Base-by-base conservation (phyloP, 805 yeast genomes). In the Metschnikowia koreensis region DNA sequence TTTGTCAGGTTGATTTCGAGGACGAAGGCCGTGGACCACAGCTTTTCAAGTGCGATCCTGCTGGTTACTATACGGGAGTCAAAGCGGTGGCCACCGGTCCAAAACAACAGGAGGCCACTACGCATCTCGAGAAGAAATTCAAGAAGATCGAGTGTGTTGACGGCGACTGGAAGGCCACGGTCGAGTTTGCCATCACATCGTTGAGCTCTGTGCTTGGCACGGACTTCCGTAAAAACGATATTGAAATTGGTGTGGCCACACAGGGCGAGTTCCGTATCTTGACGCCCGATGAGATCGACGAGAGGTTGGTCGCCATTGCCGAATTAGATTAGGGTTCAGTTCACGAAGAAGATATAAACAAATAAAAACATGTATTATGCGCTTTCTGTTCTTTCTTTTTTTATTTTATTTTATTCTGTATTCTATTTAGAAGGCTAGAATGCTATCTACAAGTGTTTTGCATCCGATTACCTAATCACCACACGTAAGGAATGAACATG, bases 11-110 rank as follows among this genome's bases (percentile, higher is more conserved):
- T 51, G 77, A 73, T 49, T 62, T 65, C 38, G 77, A 73, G 52
- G 97, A 91, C 69, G 97, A 90, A 65, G 96, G 86, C 70, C 69
- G 75, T 48, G 99, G 98, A 1, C 97, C 99, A 28, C 83, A 84
- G 62, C 79, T 94, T 54, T 91, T 81, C 76, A 94, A 93, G 75
- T 85, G 94, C 59, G 99, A 94, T 71, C 99, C 99, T 15, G 98
- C 99, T 3, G 99, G 99, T 7, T 93, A 93, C 71, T 94, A 76
- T 66, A 85, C 89, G 50, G 94, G 96, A 29, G 89, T 88, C 57
- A 87, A 87, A 71, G 98, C 98, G 2, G 86, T 91, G 31, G 84
- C 97, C 9, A 88, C 97, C 3, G 99, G 99, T 3, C 97, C 97
- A 49, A 94, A 93, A 71, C 97, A 92, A 74, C 97, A 92, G 69